Conservation (phyloP, 2,329 filamentous ascomycete species). For the Cercospora sp. region DNA sequence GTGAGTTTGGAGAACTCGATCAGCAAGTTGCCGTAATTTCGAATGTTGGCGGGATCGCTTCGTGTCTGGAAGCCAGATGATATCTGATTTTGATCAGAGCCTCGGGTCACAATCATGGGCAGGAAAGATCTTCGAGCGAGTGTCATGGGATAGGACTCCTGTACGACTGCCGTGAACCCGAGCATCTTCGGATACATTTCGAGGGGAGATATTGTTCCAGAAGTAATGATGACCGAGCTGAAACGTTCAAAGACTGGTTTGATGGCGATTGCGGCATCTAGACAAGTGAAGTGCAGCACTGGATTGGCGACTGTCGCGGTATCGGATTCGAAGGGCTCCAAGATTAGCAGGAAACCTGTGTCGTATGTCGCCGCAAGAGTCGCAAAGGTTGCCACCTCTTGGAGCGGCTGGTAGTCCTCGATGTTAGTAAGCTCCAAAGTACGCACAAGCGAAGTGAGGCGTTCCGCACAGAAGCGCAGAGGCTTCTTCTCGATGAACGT, state of each 20-base stretch:
- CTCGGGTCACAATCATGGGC: conserved; percentile 94
- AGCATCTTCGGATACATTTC: conserved; percentile 99
- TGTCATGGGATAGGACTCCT: conserved; percentile 98
- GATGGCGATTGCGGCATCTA: conserved; percentile 97
- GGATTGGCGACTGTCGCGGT: conserved; percentile 94
- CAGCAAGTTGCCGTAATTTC: conserved; percentile 90
- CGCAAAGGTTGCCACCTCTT: conserved; percentile 96
- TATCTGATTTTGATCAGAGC: conserved; percentile 88
- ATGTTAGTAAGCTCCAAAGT: conserved; percentile 96
- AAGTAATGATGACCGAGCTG: conserved; percentile 97
- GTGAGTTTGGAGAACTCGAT: conserved; percentile 96
- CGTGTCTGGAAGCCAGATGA: conserved; percentile 93
- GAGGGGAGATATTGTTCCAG: conserved; percentile 90
- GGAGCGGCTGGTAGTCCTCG: conserved; percentile 93
- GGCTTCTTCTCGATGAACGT: conserved; percentile 98
- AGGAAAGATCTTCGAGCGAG: conserved; percentile 91
- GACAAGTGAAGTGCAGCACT: conserved; percentile 92
- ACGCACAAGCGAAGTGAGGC: conserved; percentile 87
- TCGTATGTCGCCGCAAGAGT: conserved; percentile 96
- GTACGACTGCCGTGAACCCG: conserved; percentile 84
- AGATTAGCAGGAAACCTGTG: conserved; percentile 89
- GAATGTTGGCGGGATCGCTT: conserved; percentile 93
- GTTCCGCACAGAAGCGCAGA: conserved; percentile 88
- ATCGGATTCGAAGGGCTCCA: conserved; percentile 97
- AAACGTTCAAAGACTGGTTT: conserved; percentile 97